These are phyloP conservation scores for Talaromyces marneffei DNA, from an alignment of 2,329 filamentous ascomycete genomes.

Conservation along the genomic window DNA sequence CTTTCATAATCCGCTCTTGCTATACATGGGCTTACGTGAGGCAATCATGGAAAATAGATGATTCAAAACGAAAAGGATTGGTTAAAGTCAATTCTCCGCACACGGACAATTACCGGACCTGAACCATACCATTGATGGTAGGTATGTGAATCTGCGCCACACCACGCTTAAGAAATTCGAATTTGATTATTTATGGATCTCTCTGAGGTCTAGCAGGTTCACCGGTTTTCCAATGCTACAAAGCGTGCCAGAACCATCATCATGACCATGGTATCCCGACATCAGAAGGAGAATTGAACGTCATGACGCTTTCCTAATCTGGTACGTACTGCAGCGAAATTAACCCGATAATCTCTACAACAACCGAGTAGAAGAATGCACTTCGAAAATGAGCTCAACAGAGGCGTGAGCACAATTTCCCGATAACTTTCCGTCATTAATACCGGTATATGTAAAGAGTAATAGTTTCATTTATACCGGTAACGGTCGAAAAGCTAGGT, in stretches of 20 bases:
- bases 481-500: background rate
- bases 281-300: background rate
- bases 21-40: background rate
- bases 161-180: background rate
- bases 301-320: background rate
- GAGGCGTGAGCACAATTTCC: background rate
- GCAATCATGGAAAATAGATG: background rate
- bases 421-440: background rate
- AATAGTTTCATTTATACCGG: background rate
- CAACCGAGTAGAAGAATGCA: background rate
- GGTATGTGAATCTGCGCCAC: background rate
- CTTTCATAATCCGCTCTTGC: background rate
- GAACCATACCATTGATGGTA: background rate
- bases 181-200: background rate
- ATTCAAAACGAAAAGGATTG: background rate
- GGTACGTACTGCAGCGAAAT: background rate
- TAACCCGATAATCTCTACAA: background rate
- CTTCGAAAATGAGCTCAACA: background rate
- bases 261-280: background rate
- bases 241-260: too few species aligned
- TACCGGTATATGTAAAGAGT: background rate
- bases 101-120: conserved; percentile 1
- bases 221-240: background rate
- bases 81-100: background rate
- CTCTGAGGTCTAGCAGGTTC: background rate